These are phyloP conservation scores for Tricholoma sp. DNA, from an alignment of 768 basidiomycete genomes.

Conservation along the genomic window DNA sequence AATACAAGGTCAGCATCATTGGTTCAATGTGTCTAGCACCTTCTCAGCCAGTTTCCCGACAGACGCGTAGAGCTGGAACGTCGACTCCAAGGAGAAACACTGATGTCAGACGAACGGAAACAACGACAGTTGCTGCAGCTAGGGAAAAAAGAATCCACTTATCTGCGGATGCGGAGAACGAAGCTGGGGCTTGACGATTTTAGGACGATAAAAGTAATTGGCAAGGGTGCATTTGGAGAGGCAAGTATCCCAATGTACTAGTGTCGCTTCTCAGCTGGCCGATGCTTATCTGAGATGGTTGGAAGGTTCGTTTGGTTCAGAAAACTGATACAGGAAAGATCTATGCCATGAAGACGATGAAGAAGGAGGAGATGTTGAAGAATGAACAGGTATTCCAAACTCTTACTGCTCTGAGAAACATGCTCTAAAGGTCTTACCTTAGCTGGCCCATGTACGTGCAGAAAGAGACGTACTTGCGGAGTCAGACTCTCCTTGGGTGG, in stretches of 20 bases:
- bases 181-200: constrained; percentile 91
- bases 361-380: constrained; percentile 98
- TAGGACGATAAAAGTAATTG: constrained; percentile 96
- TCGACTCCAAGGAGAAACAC: constrained; percentile 61
- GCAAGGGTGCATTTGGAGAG: constrained; percentile 98
- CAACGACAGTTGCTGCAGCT: constrained; percentile 76
- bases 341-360: constrained; percentile 97
- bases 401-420: neutral
- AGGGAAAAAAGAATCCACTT: constrained; percentile 86
- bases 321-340: constrained; percentile 97
- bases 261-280: neutral
- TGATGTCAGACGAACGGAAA: constrained; percentile 81
- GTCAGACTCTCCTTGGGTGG: constrained; percentile 94
- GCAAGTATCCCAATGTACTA: constrained; percentile 40
- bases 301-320: constrained; percentile 84
- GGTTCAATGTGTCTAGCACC: constrained; percentile 8
- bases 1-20: constrained; percentile 66
- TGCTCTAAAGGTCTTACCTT: neutral
- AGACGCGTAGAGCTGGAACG: constrained; percentile 89
- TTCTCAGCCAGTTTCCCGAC: neutral
- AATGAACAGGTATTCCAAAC: constrained; percentile 77
- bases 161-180: constrained; percentile 82
- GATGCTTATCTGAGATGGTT: constrained; percentile 5
- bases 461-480: constrained; percentile 96
- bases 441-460: constrained; percentile 97